These are phyloP conservation scores for Citrus sinensis DNA, from an alignment of 345 rosid species.

Conservation along the genomic window DVS_A1.0 CM039166.1:18812001-18812500, in stretches of 20 bases:
- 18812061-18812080: slow-evolving; percentile 13
- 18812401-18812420: background rate
- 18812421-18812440: background rate
- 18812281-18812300: background rate
- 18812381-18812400: background rate
- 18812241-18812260: background rate
- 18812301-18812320: background rate
- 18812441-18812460: background rate
- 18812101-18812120: slow-evolving; percentile 1
- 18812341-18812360: background rate
- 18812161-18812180: slow-evolving; percentile 3
- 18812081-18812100: slow-evolving; percentile 6
- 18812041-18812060: slow-evolving; percentile 16
- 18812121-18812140: slow-evolving; percentile 20
- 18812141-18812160: background rate
- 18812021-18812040: background rate
- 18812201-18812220: background rate
- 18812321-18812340: background rate
- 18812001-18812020: slow-evolving; percentile 7
- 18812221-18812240: background rate
- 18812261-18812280: background rate
- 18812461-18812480: background rate
- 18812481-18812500: background rate
- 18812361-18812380: background rate
- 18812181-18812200: slow-evolving; percentile 5